Evolutionary conservation across 2,329 filamentous ascomycete genomes (phyloP), one percentile per base, ranked within the genome.

Genomic region (Microdochium bolleyi): DNA sequence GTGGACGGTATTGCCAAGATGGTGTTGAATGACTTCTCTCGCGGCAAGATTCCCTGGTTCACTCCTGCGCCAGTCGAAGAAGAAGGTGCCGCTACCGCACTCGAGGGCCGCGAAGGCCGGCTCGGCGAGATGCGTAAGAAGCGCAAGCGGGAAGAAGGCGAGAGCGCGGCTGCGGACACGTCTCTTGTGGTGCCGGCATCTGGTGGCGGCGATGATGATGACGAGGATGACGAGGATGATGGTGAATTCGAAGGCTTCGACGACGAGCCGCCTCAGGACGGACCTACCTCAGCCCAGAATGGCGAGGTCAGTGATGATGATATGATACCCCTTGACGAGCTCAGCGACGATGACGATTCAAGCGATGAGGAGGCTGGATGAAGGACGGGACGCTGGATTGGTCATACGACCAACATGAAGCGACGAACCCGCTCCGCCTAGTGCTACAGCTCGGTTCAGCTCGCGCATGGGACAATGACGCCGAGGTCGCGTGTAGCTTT

Each of bases 11-110:
- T 96, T 49, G 94, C 94, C 1, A 96, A 96, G 71, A 96, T 96
- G 84, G 88, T 99, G 1, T 74, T 99, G 55, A 97, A 96, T 63
- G 94, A 99, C 65, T 99, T 97, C 67, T 82, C 97, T 64, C 77
- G 94, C 57, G 94, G 94, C 53, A 96, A 92, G 71, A 89, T 97
- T 24, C 94, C 94, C 1, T 99, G 95, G 94, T 99, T 91, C 65
- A 94, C 89, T 0, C 84, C 90, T 9, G 85, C 91, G 10, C 90
- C 92, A 2, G 71, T 77, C 14, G 64, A 70, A 3, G 80, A 80
- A 49, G 74, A 72, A 10, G 74, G 74, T 7, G 78, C 80, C 30
- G 74, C 71, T 11, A 73, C 73, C 30, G 72, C 69, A 37, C 71
- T 85, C n/a, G 82, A 85, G 56, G 88, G 89, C 4, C 82, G 91